These are phyloP conservation scores for Penicillium sp. DNA, from an alignment of 2,329 filamentous ascomycete genomes.

Conservation along the genomic window DNA sequence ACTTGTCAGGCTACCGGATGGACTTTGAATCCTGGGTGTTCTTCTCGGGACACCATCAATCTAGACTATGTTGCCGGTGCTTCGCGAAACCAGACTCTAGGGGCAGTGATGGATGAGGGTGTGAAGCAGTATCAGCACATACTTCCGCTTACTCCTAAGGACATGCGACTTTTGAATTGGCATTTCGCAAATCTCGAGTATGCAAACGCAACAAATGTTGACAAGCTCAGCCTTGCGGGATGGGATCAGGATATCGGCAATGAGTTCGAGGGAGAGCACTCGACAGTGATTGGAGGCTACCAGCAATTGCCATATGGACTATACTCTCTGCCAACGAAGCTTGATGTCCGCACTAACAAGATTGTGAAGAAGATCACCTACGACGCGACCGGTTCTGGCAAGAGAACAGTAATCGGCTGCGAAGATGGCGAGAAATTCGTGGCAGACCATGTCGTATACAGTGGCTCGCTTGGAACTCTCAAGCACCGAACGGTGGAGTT, in stretches of 20 bases:
- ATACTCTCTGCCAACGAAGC: slow-evolving; percentile 72
- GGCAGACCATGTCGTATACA: slow-evolving; percentile 90
- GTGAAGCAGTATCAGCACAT: slow-evolving; percentile 84
- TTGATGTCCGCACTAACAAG: slow-evolving; percentile 76
- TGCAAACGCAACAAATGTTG: slow-evolving; percentile 88
- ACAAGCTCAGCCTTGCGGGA: slow-evolving; percentile 81
- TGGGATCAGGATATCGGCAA: slow-evolving; percentile 99
- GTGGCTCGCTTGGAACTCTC: slow-evolving; percentile 85
- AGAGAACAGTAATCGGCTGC: slow-evolving; percentile 68
- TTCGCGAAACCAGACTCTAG: slow-evolving; percentile 72
- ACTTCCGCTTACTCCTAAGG: slow-evolving; percentile 80
- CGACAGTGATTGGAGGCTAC: slow-evolving; percentile 91
- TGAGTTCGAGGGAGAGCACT: slow-evolving; percentile 94
- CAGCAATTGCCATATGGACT: slow-evolving; percentile 90
- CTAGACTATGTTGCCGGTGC: slow-evolving; percentile 68
- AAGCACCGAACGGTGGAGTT: slow-evolving; percentile 83
- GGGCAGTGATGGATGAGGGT: slow-evolving; percentile 90
- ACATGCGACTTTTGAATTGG: slow-evolving; percentile 93
- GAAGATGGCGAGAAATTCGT: slow-evolving; percentile 76
- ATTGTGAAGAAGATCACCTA: slow-evolving; percentile 76
- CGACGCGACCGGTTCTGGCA: slow-evolving; percentile 44
- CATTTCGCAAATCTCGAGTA: slow-evolving; percentile 98
- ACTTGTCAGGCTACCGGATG: slow-evolving; percentile 84
- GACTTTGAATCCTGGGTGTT: slow-evolving; percentile 68
- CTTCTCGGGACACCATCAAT: slow-evolving; percentile 69